These are phyloP conservation scores for Cordyceps cicadae DNA, from an alignment of 2,329 filamentous ascomycete genomes.

Conservation along the genomic window DNA sequence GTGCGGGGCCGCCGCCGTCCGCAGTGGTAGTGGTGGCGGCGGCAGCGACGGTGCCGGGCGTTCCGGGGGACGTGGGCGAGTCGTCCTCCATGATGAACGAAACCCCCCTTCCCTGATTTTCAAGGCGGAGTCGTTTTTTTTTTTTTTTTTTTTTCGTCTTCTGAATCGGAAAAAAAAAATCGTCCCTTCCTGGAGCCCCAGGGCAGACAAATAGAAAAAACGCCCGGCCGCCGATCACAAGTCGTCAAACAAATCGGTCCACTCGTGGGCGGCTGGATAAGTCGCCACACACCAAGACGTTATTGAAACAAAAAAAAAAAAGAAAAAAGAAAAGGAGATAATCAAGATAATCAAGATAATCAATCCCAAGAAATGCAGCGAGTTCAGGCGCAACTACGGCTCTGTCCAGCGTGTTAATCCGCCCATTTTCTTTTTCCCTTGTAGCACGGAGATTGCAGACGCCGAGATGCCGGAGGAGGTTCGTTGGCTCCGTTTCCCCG, in stretches of 20 bases:
- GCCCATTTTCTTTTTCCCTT: neutral
- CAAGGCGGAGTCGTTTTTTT: neutral
- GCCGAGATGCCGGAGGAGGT: slow-evolving; percentile 2
- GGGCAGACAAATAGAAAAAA: neutral
- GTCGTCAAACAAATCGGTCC: neutral
- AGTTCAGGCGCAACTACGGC: no score
- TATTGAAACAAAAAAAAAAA: neutral
- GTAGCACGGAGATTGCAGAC: slow-evolving; percentile 8
- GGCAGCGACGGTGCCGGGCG: neutral
- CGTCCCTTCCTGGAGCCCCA: no score
- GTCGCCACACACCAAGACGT: neutral
- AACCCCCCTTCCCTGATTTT: no score
- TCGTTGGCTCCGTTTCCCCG: neutral
- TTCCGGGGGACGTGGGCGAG: neutral
- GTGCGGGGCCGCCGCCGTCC: neutral
- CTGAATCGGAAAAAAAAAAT: neutral
- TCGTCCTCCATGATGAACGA: neutral
- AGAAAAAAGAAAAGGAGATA: no score
- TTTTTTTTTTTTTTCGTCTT: no score
- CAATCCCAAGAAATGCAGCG: no score
- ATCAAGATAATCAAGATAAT: no score
- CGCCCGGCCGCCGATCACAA: neutral
- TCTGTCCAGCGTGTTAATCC: no score
- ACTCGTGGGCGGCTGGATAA: neutral
- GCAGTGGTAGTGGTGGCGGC: neutral